Conservation (phyloP, 2,329 filamentous ascomycete species). For the Cordyceps fumosorosea region DNA sequence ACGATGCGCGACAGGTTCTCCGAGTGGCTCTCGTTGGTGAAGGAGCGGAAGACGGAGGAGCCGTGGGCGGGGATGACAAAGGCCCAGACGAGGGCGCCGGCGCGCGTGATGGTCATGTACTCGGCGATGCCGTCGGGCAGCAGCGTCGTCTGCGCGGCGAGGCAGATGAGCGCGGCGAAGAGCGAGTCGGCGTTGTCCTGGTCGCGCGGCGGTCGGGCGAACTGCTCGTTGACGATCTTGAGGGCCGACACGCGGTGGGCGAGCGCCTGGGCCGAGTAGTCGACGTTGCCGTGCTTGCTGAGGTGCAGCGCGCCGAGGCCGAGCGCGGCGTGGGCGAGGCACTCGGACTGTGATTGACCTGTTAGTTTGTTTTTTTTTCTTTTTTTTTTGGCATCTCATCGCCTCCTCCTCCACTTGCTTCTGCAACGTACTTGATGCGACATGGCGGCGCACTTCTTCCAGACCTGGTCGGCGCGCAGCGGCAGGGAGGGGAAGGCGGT, state of each 20-base stretch:
- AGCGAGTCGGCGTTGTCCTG: slow-evolving; percentile 29
- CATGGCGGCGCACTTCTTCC: slow-evolving; percentile 28
- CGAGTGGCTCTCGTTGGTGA: slow-evolving; percentile 23
- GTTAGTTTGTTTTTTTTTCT: not conserved
- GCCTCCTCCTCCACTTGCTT: not conserved
- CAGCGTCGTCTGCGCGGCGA: slow-evolving; percentile 30
- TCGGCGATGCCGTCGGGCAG: slow-evolving; percentile 33
- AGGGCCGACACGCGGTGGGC: slow-evolving; percentile 31
- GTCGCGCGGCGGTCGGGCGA: slow-evolving; percentile 21
- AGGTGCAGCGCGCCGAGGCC: slow-evolving; percentile 33
- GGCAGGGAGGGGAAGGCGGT: slow-evolving; percentile 33
- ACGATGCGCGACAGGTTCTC: slow-evolving; percentile 19
- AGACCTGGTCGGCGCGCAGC: slow-evolving; percentile 25
- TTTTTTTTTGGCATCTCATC: not conserved
- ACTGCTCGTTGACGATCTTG: slow-evolving; percentile 26
- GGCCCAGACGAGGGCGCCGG: slow-evolving; percentile 20
- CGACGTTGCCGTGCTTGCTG: slow-evolving; percentile 22
- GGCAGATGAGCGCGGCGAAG: slow-evolving; percentile 28
- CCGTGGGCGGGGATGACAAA: slow-evolving; percentile 18
- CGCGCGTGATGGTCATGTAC: slow-evolving; percentile 30
- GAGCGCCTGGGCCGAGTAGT: slow-evolving; percentile 25
- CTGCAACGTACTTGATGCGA: slow-evolving; percentile 24
- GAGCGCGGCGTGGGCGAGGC: slow-evolving; percentile 31
- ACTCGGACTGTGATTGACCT: slow-evolving; percentile 25
- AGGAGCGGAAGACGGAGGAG: slow-evolving; percentile 19